Evolutionary conservation across 1,139 yeast species (phyloP).

Genomic region (Lodderomyces beijingensis): DNA sequence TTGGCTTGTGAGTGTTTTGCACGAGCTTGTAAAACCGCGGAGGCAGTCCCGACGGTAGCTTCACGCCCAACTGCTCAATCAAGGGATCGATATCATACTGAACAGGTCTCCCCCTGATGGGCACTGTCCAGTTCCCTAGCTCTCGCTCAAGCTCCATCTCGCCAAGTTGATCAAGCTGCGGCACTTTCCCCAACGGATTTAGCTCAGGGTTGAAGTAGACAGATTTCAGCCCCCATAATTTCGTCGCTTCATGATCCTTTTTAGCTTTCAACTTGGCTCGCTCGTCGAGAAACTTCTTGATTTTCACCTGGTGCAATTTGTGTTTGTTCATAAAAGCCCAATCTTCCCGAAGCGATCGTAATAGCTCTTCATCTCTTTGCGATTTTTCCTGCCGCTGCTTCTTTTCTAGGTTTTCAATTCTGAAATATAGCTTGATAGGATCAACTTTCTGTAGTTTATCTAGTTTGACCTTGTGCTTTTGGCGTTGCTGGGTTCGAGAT

Average conservation of each 20-base stretch:
- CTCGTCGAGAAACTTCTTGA: constrained; percentile 21
- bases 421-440: constrained; percentile 30
- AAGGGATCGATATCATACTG: constrained; percentile 25
- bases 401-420: constrained; percentile 24
- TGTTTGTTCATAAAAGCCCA: constrained; percentile 39
- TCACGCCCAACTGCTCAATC: constrained; percentile 22
- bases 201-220: constrained; percentile 44
- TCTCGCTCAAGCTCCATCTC: constrained; percentile 1
- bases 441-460: constrained; percentile 27
- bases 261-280: constrained; percentile 14
- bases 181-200: constrained; percentile 44
- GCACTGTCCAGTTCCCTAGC: constrained; percentile 25
- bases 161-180: constrained; percentile 15
- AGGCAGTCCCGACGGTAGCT: constrained; percentile 36
- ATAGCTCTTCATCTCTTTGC: constrained; percentile 19
- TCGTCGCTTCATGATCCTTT: constrained; percentile 16
- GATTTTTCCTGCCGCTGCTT: constrained; percentile 14
- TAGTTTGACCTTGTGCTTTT: constrained; percentile 27
- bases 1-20: constrained; percentile 21
- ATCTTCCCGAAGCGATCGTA: constrained; percentile 29
- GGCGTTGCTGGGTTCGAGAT: constrained; percentile 35
- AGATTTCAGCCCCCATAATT: constrained; percentile 36
- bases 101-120: constrained; percentile 17
- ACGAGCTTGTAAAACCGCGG: constrained; percentile 40
- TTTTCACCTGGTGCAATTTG: constrained; percentile 28